Evolutionary conservation across 306 rosid species (phyloP), one percentile per base, ranked within the genome.

Genomic region (Dalbergia oliveri): DNA sequence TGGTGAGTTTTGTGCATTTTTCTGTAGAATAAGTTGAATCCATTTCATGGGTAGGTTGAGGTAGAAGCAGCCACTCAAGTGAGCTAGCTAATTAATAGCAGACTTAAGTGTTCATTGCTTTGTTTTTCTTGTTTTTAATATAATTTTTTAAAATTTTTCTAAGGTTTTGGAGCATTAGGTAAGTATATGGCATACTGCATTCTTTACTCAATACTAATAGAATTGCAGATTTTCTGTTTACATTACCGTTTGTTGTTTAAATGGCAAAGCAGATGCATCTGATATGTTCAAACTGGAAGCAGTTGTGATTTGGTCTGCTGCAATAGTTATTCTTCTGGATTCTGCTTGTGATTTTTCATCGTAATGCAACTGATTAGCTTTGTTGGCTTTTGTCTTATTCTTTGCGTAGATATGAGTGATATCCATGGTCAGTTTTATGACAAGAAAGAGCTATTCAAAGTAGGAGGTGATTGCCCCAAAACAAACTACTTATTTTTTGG

Each of bases 361-460:
- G 39, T 47, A 50, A 23, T 50, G 51, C 54, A 71, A 80, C 66
- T 81, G 41, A 76, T 64, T 9, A 8, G 11, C 63, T 69, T n/a
- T 39, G 21, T 77, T 76, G 74, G 66, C 41, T 54, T 37, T 60
- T 64, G 13, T 80, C 45, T 75, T 66, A n/a, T 78, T 74, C 39
- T 70, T 68, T 5, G 19, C 58, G 21, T 88, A 96, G 99, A 96
- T 96, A 82, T 96, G 99, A 98, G n/a, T 16, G 99, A 93, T 90
- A 96, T 96, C 78, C 99, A 96, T 47, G 98, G 99, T 61, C 99
- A 96, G 79, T 96, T 96, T 85, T 96, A 96, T 76, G 99, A 96
- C 81, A 89, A 91, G 99, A 96, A 93, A 77, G 98, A 96, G 92
- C 98, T 93, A 84, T 96, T 96, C 89, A 96, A 88, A 90, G 99